Evolutionary conservation across 192 early-diverging fungal species (phyloP).

Genomic region (Rhizoclosmatium globosum): DNA sequence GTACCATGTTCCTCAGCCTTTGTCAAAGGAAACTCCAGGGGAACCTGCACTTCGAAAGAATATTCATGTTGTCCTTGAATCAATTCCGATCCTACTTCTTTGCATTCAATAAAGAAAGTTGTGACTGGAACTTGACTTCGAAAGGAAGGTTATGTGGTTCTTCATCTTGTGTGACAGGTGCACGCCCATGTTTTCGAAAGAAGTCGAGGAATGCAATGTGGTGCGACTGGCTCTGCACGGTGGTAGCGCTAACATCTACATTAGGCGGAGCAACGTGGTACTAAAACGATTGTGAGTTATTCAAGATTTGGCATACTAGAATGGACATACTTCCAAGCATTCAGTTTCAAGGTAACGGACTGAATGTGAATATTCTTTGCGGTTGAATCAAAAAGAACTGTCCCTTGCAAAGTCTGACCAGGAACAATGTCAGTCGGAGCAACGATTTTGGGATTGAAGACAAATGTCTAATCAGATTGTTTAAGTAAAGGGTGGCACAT

Average conservation of each 20-base stretch:
- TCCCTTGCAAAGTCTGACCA: neutral
- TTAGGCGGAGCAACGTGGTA: constrained; percentile 23
- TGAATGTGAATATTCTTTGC: neutral
- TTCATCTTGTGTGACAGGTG: constrained; percentile 10
- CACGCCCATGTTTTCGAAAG: constrained; percentile 15
- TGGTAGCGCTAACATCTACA: neutral
- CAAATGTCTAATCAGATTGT: neutral
- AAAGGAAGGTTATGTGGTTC: neutral
- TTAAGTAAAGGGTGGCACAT: neutral
- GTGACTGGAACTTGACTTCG: constrained; percentile 15
- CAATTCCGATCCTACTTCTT: neutral
- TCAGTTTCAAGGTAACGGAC: constrained; percentile 3
- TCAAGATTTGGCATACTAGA: neutral
- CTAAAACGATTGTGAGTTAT: neutral
- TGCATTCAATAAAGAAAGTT: neutral
- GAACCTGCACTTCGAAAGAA: constrained; percentile 1
- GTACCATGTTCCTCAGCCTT: neutral
- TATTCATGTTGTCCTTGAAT: constrained; percentile 17
- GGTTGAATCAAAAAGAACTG: constrained; percentile 14
- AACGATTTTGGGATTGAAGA: constrained; percentile 6
- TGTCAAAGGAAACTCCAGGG: constrained; percentile 11
- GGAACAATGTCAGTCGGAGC: constrained; percentile 6
- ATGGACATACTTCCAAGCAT: neutral
- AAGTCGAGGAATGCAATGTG: constrained; percentile 1
- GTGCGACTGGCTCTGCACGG: neutral